These are phyloP conservation scores for Didymella sp. DNA, from an alignment of 2,329 filamentous ascomycete species.

Conservation along the genomic window DNA sequence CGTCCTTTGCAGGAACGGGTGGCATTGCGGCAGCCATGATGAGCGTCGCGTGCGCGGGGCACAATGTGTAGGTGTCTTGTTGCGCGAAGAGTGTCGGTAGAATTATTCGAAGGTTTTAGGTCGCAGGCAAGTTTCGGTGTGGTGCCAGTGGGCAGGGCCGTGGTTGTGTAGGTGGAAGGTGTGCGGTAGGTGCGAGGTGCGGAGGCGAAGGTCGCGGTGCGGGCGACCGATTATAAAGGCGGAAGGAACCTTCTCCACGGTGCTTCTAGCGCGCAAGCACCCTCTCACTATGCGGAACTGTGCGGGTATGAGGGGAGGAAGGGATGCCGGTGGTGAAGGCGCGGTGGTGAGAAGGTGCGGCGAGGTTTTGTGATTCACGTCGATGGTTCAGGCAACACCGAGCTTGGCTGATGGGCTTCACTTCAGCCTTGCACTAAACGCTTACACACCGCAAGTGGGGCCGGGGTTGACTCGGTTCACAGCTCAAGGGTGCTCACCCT, in stretches of 20 bases:
- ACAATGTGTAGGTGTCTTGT: slow-evolving; percentile 37
- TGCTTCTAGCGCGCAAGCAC: slow-evolving; percentile 7
- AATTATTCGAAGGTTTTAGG: not conserved
- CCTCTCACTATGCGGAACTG: not conserved
- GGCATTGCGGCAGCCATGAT: slow-evolving; percentile 48
- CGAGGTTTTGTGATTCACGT: slow-evolving; percentile 41
- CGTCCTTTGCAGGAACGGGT: slow-evolving; percentile 62
- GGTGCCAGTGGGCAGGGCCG: not conserved
- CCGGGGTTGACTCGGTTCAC: not conserved
- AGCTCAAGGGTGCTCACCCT: slow-evolving; percentile 4
- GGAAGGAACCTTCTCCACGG: not conserved
- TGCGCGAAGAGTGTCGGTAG: slow-evolving; percentile 24
- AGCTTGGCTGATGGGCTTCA: slow-evolving; percentile 32
- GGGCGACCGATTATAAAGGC: slow-evolving; percentile 12
- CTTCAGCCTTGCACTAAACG: slow-evolving; percentile 28
- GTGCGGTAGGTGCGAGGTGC: slow-evolving; percentile 14
- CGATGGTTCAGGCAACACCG: slow-evolving; percentile 44
- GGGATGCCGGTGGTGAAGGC: slow-evolving; percentile 27
- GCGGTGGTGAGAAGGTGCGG: slow-evolving; percentile 24
- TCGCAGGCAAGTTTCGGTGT: not conserved
- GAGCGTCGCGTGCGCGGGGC: slow-evolving; percentile 24
- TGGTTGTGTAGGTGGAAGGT: slow-evolving; percentile 9
- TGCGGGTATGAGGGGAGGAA: not conserved
- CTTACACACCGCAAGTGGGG: slow-evolving; percentile 19
- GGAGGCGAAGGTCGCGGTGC: slow-evolving; percentile 19